Conservation (phyloP, 1,284 basidiomycete genomes). For the Ganoderma leucocontextum region DNA sequence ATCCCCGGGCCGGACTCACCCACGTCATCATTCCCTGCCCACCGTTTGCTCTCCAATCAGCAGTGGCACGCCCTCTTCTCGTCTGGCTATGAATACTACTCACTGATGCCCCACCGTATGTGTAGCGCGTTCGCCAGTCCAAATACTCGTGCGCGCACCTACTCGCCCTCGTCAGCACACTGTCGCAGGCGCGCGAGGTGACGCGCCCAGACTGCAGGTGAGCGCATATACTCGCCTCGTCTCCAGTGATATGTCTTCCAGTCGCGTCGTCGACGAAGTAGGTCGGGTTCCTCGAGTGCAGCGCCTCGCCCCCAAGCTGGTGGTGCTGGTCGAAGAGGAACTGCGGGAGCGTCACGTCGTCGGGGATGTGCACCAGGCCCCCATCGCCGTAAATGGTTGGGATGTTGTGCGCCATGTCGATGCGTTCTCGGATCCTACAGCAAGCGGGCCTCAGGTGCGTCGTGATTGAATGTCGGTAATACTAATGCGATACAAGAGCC, state of each 20-base stretch:
- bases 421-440: background rate
- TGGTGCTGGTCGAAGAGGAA: constrained; percentile 71
- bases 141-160: constrained; percentile 60
- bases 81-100: constrained; percentile 18
- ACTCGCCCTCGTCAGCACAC: constrained; percentile 11
- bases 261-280: constrained; percentile 76
- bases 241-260: constrained; percentile 45
- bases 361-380: constrained; percentile 62
- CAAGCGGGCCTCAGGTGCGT: background rate
- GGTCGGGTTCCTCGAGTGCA: constrained; percentile 49
- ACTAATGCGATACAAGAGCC: background rate
- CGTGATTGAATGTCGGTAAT: background rate
- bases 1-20: constrained; percentile 49
- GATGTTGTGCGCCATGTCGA: constrained; percentile 15
- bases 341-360: constrained; percentile 76
- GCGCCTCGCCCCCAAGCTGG: constrained; percentile 48
- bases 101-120: constrained; percentile 56
- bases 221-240: constrained; percentile 39
- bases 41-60: constrained; percentile 2
- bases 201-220: constrained; percentile 33
- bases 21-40: constrained; percentile 52
- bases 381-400: constrained; percentile 38
- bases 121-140: constrained; percentile 70
- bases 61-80: background rate
- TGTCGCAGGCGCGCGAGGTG: constrained; percentile 22